A percentile compares a stretch with the other conserved stretches of the same genome.
Conservation (phyloP, 2,329 filamentous ascomycete species). For the Cadophora malorum region DNA sequence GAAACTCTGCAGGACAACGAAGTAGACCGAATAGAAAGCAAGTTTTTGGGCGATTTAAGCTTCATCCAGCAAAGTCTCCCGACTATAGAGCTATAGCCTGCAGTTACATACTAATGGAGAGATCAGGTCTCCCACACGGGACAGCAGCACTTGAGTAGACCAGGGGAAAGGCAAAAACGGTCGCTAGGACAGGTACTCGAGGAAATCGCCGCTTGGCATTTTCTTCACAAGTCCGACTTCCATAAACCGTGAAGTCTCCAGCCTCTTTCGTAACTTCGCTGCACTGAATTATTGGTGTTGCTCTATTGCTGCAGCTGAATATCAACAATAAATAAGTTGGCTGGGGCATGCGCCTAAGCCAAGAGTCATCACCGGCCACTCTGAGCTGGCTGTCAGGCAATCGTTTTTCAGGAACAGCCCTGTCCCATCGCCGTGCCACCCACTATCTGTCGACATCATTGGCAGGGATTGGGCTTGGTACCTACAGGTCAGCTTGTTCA, state of each 20-base stretch:
- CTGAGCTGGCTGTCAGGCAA: slow-evolving; percentile 17
- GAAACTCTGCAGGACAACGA: neutral
- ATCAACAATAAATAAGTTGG: slow-evolving; percentile 2
- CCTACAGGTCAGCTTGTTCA: neutral
- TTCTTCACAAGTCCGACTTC: neutral
- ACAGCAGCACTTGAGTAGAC: neutral
- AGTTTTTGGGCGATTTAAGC: slow-evolving; percentile 19
- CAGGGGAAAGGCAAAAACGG: slow-evolving; percentile 6
- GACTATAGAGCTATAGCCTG: neutral
- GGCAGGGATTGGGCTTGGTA: slow-evolving; percentile 20
- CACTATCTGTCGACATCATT: slow-evolving; percentile 25
- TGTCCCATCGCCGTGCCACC: slow-evolving; percentile 16
- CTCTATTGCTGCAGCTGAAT: neutral
- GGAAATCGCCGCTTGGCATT: neutral
- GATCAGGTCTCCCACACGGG: neutral
- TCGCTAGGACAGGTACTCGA: slow-evolving; percentile 5
- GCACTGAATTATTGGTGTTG: neutral
- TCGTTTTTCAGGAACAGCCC: slow-evolving; percentile 19
- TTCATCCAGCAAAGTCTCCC: slow-evolving; percentile 11
- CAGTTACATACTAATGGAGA: neutral
- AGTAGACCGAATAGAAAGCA: slow-evolving; percentile 2
- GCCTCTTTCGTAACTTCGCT: neutral
- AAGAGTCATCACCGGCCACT: slow-evolving; percentile 22
- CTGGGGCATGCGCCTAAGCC: slow-evolving; percentile 3
- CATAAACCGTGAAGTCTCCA: neutral